Percentiles rank a stretch among this genome's conserved stretches.
Conservation (phyloP, 1,284 basidiomycete genomes). For the Cryptococcus sp. region DNA sequence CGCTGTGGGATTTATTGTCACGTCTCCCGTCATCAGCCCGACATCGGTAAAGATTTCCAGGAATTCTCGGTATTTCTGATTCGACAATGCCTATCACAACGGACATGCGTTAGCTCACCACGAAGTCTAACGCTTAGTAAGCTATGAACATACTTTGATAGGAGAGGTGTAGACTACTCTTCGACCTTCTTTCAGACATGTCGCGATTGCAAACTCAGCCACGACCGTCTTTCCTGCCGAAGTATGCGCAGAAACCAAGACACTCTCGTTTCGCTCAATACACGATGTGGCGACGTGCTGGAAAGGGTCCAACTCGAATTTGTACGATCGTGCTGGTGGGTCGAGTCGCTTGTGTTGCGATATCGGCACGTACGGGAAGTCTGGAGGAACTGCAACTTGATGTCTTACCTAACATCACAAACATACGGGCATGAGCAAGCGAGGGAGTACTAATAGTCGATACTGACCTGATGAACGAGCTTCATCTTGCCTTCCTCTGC, state of each 20-base stretch:
- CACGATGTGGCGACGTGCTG: conserved; percentile 92
- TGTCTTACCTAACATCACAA: conserved; percentile 56
- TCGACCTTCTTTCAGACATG: conserved; percentile 81
- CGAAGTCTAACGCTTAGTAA: not conserved
- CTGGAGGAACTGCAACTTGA: conserved; percentile 92
- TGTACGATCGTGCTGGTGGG: conserved; percentile 89
- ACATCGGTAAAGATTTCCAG: conserved; percentile 95
- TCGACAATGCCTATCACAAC: conserved; percentile 77
- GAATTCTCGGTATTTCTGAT: conserved; percentile 99
- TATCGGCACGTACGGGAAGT: conserved; percentile 89
- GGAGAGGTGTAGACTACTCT: conserved; percentile 99
- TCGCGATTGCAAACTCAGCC: conserved; percentile 98
- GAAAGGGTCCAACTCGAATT: conserved; percentile 97
- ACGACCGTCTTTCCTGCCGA: conserved; percentile 98
- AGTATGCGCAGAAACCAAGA: conserved; percentile 98
- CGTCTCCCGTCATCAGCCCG: conserved; percentile 98
- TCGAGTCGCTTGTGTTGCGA: conserved; percentile 86
- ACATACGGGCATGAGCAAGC: not conserved
- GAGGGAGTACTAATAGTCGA: not conserved
- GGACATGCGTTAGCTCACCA: conserved; percentile 15
- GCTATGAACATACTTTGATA: conserved; percentile 76
- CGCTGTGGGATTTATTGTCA: conserved; percentile 98
- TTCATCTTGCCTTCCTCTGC: conserved; percentile 59
- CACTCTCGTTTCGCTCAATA: conserved; percentile 96
- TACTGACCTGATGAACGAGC: conserved; percentile 49